Percentiles rank a stretch among this genome's conserved stretches.
These are phyloP conservation scores for Candida tallmaniae DNA, from an alignment of 805 yeast genomes.

Conservation along the genomic window DNA sequence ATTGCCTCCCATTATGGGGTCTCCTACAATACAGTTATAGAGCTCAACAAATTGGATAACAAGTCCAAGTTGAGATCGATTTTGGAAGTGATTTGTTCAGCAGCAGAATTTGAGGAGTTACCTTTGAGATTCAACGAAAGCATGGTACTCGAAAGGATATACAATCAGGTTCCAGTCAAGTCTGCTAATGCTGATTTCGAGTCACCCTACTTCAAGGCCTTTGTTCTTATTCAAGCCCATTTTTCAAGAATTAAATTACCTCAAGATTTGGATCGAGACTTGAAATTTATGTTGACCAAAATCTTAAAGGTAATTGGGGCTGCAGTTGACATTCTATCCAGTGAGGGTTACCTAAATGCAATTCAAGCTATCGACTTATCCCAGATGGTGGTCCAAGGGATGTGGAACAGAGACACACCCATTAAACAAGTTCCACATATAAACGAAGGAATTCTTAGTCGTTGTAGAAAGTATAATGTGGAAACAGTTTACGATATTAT, in stretches of 20 bases:
- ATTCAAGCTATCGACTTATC: conserved; percentile 79
- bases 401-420: conserved; percentile 78
- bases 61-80: conserved; percentile 58
- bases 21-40: conserved; percentile 62
- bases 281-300: conserved; percentile 45
- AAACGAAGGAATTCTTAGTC: conserved; percentile 41
- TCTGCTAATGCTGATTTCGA: conserved; percentile 34
- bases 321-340: conserved; percentile 68
- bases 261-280: conserved; percentile 54
- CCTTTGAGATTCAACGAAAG: conserved; percentile 64
- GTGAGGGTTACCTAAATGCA: conserved; percentile 77
- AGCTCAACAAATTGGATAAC: conserved; percentile 49
- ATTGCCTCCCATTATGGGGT: conserved; percentile 72
- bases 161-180: conserved; percentile 62
- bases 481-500: conserved; percentile 76
- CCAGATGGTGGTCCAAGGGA: conserved; percentile 84
- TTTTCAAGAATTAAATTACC: conserved; percentile 63
- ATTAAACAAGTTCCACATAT: conserved; percentile 79
- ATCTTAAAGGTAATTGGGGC: conserved; percentile 56
- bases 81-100: conserved; percentile 59
- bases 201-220: conserved; percentile 65
- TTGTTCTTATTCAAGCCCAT: conserved; percentile 76
- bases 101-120: conserved; percentile 66
- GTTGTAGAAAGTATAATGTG: conserved; percentile 53
- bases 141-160: conserved; percentile 41